Evolutionary conservation across 371 early-diverging fungal species (phyloP), one percentile per base, ranked within the genome.

Genomic region (Rhizopus delemar): DNA sequence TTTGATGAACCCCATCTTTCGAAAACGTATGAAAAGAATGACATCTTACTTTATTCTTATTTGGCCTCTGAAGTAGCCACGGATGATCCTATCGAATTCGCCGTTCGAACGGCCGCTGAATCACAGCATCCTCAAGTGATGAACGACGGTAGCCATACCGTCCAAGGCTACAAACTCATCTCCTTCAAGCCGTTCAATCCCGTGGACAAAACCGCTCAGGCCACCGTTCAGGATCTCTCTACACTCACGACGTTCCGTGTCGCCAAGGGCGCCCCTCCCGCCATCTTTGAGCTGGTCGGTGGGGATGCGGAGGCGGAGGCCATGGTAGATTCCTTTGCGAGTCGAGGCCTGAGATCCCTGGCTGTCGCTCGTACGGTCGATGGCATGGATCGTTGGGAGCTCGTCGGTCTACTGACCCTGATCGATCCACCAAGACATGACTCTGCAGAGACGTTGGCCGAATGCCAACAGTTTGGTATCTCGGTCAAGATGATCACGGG

Each of bases 401-500:
- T 85, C 28, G 66, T 87, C 32, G 87, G 84, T 49, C 74, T 87
- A 41, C 75, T 88, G 59, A 83, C 86, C 53, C 74, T 95, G 55
- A 88, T 89, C 69, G 96, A 93, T 77, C 94, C 94, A 9, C 92
- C 93, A 8, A 85, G 87, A 51, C 74, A 81, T 53, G 89, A 87
- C 41, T 83, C 87, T 57, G 82, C 85, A 75, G 83, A 74, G 45
- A 91, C 92, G n/a, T 88, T 94, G 57, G 80, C 82, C 53, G 86
- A 88, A 41, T 90, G 92, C 58, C 81, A 88, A 52, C 71, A 71
- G 28, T 88, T 90, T 50, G 95, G 95, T 53, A 88, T 95, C 59
- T 71, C 86, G 59, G 93, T 94, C 65, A 86, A 93, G 73, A 94
- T 95, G 93, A 90, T 94, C 65, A 94, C 94, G 15, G 96, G 94